Evolutionary conservation across 306 rosid genomes (phyloP).

Genomic region (Begonia loranthoides): DNA sequence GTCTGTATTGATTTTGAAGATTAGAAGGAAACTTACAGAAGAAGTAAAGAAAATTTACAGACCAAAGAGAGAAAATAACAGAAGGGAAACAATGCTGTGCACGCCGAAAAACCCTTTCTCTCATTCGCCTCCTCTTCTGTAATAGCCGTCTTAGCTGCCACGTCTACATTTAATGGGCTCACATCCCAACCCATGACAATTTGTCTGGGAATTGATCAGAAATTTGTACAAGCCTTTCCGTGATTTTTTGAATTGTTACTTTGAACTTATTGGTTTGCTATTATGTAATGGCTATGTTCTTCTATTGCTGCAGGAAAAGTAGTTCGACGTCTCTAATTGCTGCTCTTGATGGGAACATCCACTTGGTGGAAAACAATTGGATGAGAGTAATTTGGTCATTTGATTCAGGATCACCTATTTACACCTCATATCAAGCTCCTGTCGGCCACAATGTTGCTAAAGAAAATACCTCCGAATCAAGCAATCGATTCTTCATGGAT

Average conservation of each 20-base stretch:
- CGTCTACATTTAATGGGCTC: neutral
- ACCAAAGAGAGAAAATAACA: neutral
- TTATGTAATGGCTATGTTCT: neutral
- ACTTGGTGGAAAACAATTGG: constrained; percentile 38
- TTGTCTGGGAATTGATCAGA: too few species aligned
- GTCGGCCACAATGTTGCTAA: constrained; percentile 14
- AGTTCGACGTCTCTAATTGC: constrained; percentile 38
- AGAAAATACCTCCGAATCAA: constrained; percentile 22
- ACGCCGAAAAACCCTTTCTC: too few species aligned
- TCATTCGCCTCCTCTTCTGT: too few species aligned
- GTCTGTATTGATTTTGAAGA: too few species aligned
- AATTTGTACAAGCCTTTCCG: too few species aligned
- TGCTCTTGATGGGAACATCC: constrained; percentile 46
- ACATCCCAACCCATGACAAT: too few species aligned
- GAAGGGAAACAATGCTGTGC: neutral
- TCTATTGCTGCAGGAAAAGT: constrained; percentile 16
- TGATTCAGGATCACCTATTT: constrained; percentile 48
- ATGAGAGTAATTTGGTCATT: constrained; percentile 52
- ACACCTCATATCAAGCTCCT: constrained; percentile 40
- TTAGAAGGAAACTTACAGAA: too few species aligned
- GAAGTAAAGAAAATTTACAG: too few species aligned
- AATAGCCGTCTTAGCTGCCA: neutral
- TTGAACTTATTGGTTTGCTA: neutral
- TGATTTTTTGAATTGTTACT: too few species aligned
- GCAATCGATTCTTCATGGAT: constrained; percentile 28